Conservation (phyloP, 345 rosid species). For the Combretum micranthum region DNA sequence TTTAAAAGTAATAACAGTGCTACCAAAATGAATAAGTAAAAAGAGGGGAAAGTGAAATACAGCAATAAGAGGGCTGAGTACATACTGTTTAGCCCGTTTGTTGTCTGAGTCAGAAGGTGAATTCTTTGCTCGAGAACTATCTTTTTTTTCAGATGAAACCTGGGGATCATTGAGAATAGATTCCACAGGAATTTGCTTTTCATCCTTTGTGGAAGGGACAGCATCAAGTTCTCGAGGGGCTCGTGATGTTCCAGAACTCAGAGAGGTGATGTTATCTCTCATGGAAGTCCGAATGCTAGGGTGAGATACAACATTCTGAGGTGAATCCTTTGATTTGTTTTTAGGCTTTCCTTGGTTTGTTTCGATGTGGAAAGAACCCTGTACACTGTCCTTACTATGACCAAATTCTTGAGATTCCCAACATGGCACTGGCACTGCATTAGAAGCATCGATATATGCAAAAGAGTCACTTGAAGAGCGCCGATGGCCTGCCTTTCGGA, state of each 20-base stretch:
- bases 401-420: slow-evolving; percentile 40
- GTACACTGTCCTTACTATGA: slow-evolving; percentile 27
- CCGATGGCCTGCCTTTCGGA: slow-evolving; percentile 31
- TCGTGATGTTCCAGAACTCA: slow-evolving; percentile 14
- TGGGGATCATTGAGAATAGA: slow-evolving; percentile 18
- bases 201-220: slow-evolving; percentile 14
- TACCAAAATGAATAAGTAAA: slow-evolving; percentile 8
- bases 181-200: slow-evolving; percentile 18
- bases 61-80: slow-evolving; percentile 12
- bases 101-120: slow-evolving; percentile 52
- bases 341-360: slow-evolving; percentile 12
- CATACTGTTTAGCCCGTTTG: slow-evolving; percentile 93
- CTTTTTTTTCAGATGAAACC: slow-evolving; percentile 51
- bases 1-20: neutral
- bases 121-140: slow-evolving; percentile 31
- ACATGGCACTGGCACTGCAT: slow-evolving; percentile 22
- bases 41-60: slow-evolving; percentile 9
- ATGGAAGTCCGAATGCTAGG: neutral
- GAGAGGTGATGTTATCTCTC: slow-evolving; percentile 11
- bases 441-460: slow-evolving; percentile 31
- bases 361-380: slow-evolving; percentile 3
- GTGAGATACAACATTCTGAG: slow-evolving; percentile 10
- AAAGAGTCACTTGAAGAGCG: slow-evolving; percentile 62
- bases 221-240: slow-evolving; percentile 15
- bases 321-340: slow-evolving; percentile 20